Percentiles rank a stretch among this genome's conserved stretches.
phyloP scores from a whole-genome alignment of 768 basidiomycete genomes.

The Strobilomyces echinocephalus region DNA sequence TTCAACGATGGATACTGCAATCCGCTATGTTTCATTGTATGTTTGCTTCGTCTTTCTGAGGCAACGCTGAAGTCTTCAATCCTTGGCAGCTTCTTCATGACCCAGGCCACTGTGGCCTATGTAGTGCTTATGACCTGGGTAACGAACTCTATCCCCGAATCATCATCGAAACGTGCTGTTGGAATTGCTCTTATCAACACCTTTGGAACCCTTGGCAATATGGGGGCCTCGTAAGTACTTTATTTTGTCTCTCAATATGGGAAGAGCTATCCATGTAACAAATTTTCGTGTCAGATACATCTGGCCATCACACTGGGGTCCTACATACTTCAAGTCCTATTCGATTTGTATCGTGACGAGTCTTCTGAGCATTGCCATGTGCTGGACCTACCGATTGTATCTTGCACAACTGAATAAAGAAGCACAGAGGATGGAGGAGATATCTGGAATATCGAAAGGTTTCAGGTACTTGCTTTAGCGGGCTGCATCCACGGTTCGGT shows the following conservation, averaged over 20 bases:
- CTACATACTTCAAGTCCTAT: conserved; percentile 64
- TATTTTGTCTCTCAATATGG: neutral
- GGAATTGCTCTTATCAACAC: conserved; percentile 77
- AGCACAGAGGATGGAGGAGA: conserved; percentile 35
- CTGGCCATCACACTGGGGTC: conserved; percentile 68
- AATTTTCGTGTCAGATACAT: conserved; percentile 40
- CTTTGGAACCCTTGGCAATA: conserved; percentile 75
- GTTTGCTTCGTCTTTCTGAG: conserved; percentile 11
- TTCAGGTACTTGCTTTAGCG: conserved; percentile 43
- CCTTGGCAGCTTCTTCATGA: conserved; percentile 63
- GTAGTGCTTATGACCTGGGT: conserved; percentile 56
- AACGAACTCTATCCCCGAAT: conserved; percentile 60
- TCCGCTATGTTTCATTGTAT: conserved; percentile 62
- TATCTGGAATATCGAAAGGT: conserved; percentile 32
- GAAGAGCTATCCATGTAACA: neutral
- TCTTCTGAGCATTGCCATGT: conserved; percentile 45
- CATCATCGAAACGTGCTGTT: conserved; percentile 74
- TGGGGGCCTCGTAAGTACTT: conserved; percentile 65
- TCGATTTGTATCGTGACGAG: conserved; percentile 65
- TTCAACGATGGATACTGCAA: conserved; percentile 54
- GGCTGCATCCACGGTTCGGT: neutral
- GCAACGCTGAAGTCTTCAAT: neutral
- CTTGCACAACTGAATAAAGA: conserved; percentile 38
- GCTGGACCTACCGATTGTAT: conserved; percentile 42
- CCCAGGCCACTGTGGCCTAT: conserved; percentile 65